Evolutionary conservation across 495 filamentous ascomycete genomes (phyloP), one percentile per base, ranked within the genome.

Genomic region (Astrothelium subdiscretum): DNA sequence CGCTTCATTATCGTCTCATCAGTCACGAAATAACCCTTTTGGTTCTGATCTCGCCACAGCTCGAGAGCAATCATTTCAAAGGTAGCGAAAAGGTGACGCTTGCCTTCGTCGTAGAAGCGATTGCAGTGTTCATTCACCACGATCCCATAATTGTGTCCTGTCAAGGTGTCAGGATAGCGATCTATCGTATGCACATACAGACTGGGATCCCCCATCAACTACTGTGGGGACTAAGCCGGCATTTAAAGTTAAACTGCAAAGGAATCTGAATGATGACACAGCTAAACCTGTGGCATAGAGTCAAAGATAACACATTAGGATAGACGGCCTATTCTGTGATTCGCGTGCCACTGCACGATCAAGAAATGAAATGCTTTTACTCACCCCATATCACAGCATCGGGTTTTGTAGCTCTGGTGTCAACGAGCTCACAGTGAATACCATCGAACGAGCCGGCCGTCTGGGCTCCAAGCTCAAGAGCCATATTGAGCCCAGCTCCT

Each of bases 31-130:
- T 66, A 71, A 29, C 63, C 68, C 24, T 59, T 66, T 44, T 67
- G 65, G 31, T 69, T 62, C 38, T 70, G 66, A 54, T 69, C 63
- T 43, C 61, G 59, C 68, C 66, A 70, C 26, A 63, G 54, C 31
- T 72, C 64, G 26, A 72, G 62, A 15, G 70, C 68, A 15, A 69
- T 67, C 66, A 70, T 68, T 60, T 72, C 64, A 32, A 69, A 70
- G 1, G 64, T 72, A 2, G 64, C 63, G 43, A 70, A 70, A 26
- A 71, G 68, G 40, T 72, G 68, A 8, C 68, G 59, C 29, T 70
- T 66, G 12, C 65, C 68, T 61, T 70, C 68, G 44, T 70, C 66
- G 57, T 67, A 71, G 44, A 71, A 69, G 32, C 69, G 64, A 35
- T 71, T 58, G 60, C 64, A 63, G 3, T 65, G 65, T 29, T 69